Evolutionary conservation across 1,139 yeast species (phyloP), one percentile per base, ranked within the genome.

Genomic region (Lodderomyces elongisporus): DNA sequence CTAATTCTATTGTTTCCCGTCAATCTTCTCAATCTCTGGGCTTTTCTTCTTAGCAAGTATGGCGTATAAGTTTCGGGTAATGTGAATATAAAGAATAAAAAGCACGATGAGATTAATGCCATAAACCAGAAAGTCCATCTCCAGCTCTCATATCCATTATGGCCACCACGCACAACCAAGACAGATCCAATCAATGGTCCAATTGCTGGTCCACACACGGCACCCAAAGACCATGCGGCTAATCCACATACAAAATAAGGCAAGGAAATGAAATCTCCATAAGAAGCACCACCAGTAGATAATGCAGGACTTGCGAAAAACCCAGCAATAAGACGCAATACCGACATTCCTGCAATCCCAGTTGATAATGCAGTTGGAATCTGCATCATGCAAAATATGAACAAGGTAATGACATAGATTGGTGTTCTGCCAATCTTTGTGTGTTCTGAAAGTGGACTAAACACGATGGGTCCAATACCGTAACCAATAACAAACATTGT

Each of bases 401-500:
- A 50, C 24, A 60, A 46, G 3, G 64, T 53, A 24, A 45, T 31
- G 30, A 59, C 43, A 40, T 62, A 63, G 28, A 61, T 48, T 20
- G 61, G 48, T 33, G 69, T 73, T 43, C 87, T 62, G 3, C 87
- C 87, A 35, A 77, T 66, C 13, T 56, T 56, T 7, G 58, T 46
- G 35, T 54, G 51, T 47, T 77, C 83, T 4, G 78, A 66, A 38
- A 77, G 39, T 1, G 84, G 82, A 2, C 78, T 62, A 35, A 74
- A 66, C 1, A 74, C 40, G 61, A 74, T 54, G 10, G 79, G 80
- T 0, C 79, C 79, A 21, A 71, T 30, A 17, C 79, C 82, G 43
- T 74, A 76, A 1, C 80, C 83, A 14, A 75, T 41, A 10, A 77
- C 76, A 43, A 48, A 59, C 32, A 56, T 34, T 5, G 60, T 38